Percentiles rank a stretch among this genome's conserved stretches.
These are phyloP conservation scores for Entophlyctis luteolus DNA, from an alignment of 192 early-diverging fungal genomes.

Conservation along the genomic window DNA sequence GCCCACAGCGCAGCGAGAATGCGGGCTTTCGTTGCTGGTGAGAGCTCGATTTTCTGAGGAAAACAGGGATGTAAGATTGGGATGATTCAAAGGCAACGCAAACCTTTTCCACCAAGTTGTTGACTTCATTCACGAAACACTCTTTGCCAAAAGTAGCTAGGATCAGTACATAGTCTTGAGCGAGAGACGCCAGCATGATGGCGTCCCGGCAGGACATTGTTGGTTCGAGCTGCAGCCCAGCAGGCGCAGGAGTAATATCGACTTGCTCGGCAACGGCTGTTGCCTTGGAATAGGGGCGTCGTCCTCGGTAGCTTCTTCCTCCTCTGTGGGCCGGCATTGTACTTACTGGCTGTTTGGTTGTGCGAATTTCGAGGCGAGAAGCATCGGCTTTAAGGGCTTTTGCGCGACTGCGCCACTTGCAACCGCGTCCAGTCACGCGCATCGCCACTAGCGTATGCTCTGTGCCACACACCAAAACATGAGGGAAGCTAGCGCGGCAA, in stretches of 20 bases:
- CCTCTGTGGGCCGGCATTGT: no score
- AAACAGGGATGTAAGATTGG: background rate
- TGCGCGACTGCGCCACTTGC: no score
- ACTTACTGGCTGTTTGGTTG: no score
- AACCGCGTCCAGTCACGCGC: no score
- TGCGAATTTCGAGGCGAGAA: no score
- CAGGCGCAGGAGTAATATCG: background rate
- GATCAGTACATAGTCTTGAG: background rate
- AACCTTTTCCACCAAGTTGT: constrained; percentile 21
- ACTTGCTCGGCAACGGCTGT: background rate
- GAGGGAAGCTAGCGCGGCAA: no score
- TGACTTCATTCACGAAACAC: background rate
- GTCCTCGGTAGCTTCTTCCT: background rate
- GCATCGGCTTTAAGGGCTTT: no score
- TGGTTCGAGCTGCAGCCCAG: background rate
- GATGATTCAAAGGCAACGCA: background rate
- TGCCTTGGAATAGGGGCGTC: background rate
- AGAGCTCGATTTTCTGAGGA: constrained; percentile 21
- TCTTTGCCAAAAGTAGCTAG: background rate
- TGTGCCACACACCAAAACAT: no score
- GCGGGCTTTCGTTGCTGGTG: constrained; percentile 23
- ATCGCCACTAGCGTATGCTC: no score
- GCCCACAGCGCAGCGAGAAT: constrained; percentile 22
- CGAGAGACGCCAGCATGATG: background rate
- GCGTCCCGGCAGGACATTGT: constrained; percentile 15